Base-by-base conservation (phyloP, 139 green algal genomes). In the Bryopsis sp. region DNA sequence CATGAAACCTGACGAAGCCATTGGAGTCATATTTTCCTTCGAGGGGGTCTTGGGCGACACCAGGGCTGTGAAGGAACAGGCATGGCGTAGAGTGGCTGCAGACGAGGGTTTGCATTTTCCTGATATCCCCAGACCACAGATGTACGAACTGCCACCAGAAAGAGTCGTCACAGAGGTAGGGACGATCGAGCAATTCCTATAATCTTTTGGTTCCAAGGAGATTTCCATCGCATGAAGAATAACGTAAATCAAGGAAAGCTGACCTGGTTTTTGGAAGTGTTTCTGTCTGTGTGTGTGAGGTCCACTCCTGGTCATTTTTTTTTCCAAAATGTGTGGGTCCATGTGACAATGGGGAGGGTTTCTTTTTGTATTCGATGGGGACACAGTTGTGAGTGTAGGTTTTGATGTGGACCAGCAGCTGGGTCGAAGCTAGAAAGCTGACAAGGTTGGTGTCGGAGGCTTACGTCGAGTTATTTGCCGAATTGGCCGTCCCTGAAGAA, bases 1-100 rank as follows among this genome's bases (percentile, higher is more conserved):
- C 3, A 69, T 69, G 62, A 69, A 69, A 35, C 62, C 62, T 32
- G 62, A 69, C 37, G 62, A 69, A 24, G 62, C 62, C 24, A 7
- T 69, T 28, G 62, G 62, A 22, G 62, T 36, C 3, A 54, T 69
- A 22, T 69, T 69, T 57, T 35, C 32, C 4, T 38, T 69, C 6
- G 62, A 69, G n/a, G 62, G 62, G 3, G 62, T 69, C 38, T 32
- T 69, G 37, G 62, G 8, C 26, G 62, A 69, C 37, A 69, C 37
- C 29, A 35, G 62, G 11, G n/a, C 62, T 32, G 35, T 69, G 36
- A 32, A 38, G 37, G 62, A 31, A 38, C 3, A 15, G 15, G 24
- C 62, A 34, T 69, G 62, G 62, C 11, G 26, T 36, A 35, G 48
- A 8, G 6, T 69, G 36, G 62, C 62, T 7, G 36, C 24, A 57